Percentiles rank a stretch among this genome's conserved stretches.
phyloP scores from a whole-genome alignment of 805 yeast species.

The Wickerhamiella bombiphila region DNA sequence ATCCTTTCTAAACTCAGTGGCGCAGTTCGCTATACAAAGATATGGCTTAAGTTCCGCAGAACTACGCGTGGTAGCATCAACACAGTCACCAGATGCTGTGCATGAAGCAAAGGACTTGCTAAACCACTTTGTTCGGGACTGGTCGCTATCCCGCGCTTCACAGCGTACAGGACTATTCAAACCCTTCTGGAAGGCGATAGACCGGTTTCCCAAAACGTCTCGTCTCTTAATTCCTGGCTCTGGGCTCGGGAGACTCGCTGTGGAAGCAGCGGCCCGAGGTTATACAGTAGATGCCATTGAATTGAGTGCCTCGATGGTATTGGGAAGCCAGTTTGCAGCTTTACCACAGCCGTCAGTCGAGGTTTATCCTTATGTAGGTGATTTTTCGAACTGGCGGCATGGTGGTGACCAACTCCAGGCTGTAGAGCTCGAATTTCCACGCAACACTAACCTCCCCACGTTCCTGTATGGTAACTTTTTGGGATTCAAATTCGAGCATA shows the following conservation, averaged over 20 bases:
- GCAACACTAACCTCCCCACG: background rate
- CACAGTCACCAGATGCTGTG: constrained; percentile 16
- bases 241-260: constrained; percentile 69
- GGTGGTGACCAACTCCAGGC: constrained; percentile 33
- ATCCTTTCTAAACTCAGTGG: constrained; percentile 32
- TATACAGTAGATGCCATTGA: constrained; percentile 54
- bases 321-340: constrained; percentile 29
- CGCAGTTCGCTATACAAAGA: constrained; percentile 25
- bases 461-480: constrained; percentile 47
- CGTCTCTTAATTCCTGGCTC: constrained; percentile 70
- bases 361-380: constrained; percentile 35
- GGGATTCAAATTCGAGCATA: constrained; percentile 27
- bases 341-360: constrained; percentile 5
- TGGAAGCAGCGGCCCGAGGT: constrained; percentile 26
- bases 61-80: constrained; percentile 27
- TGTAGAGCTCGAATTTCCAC: constrained; percentile 7
- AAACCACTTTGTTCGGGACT: constrained; percentile 69
- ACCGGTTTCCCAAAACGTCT: constrained; percentile 3
- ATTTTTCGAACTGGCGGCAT: constrained; percentile 49
- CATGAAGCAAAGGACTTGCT: constrained; percentile 29
- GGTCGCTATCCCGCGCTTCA: constrained; percentile 29
- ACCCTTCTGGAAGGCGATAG: constrained; percentile 34
- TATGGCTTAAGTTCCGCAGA: constrained; percentile 33
- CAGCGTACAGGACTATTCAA: constrained; percentile 27
- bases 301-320: constrained; percentile 57